phyloP scores from a whole-genome alignment of 202 grass and related monocot genomes.

The Schoenoplectus tabernaemontani region DNA sequence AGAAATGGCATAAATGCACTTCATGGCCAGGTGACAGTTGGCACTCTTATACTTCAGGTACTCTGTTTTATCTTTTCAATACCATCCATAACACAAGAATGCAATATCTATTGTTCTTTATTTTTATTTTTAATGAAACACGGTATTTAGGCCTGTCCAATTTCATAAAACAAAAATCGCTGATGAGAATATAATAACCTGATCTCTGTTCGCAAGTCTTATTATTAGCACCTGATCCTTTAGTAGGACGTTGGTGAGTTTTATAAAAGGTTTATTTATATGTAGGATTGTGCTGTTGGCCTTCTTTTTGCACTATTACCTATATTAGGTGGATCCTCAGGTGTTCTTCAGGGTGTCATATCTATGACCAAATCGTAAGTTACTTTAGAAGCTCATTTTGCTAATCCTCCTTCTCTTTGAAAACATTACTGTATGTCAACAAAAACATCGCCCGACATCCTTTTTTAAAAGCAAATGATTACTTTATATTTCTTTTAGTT shows the following conservation, averaged over 20 bases:
- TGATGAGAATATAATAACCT: not conserved
- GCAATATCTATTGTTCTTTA: not conserved
- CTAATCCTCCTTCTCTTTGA: not conserved
- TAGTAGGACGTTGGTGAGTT: not conserved
- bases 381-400: not conserved
- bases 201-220: not conserved
- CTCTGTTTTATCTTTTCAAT: constrained; percentile 18
- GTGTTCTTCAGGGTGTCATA: constrained; percentile 81
- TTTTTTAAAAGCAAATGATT: not conserved
- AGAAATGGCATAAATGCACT: constrained; percentile 89
- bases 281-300: constrained; percentile 96
- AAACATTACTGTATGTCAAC: constrained; percentile 5
- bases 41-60: constrained; percentile 95
- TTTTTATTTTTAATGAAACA: not conserved
- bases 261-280: constrained; percentile 10
- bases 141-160: not conserved
- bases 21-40: constrained; percentile 93
- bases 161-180: not conserved
- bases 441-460: not conserved
- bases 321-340: constrained; percentile 82
- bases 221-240: not conserved
- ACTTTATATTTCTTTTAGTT: constrained; percentile 25
- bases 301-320: constrained; percentile 96
- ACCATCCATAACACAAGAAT: not conserved
- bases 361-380: constrained; percentile 91